Percentiles rank a stretch among this genome's conserved stretches.
phyloP scores from a whole-genome alignment of 805 yeast species.

The Blastobotrys robertii region DNA sequence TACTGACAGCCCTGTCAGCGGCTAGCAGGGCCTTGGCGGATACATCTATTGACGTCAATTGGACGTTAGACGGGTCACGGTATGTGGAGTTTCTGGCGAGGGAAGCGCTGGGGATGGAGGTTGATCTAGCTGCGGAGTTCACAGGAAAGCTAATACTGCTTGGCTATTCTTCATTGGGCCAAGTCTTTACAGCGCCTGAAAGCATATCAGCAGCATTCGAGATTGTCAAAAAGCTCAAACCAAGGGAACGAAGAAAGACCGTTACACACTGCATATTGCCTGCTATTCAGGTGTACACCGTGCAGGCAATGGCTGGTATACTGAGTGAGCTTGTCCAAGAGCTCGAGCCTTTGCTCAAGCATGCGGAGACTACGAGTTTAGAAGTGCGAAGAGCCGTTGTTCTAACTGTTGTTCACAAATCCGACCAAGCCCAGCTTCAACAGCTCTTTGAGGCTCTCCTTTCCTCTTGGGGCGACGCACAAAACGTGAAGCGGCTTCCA shows the following conservation, averaged over 20 bases:
- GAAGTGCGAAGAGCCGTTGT: slow-evolving; percentile 16
- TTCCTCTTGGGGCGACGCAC: slow-evolving; percentile 30
- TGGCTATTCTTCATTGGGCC: no score
- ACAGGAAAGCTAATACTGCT: no score
- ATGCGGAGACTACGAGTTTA: slow-evolving; percentile 3
- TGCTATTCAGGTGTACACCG: not conserved
- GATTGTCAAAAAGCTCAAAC: slow-evolving; percentile 5
- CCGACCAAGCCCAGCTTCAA: slow-evolving; percentile 2
- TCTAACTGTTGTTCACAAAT: slow-evolving; percentile 6
- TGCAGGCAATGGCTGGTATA: slow-evolving; percentile 11
- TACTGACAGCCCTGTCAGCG: slow-evolving; percentile 1
- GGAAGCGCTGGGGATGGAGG: no score
- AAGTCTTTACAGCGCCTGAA: not conserved
- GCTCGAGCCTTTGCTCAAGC: slow-evolving; percentile 5
- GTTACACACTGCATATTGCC: slow-evolving; percentile 8
- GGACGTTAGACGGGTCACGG: no score
- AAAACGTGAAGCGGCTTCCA: slow-evolving; percentile 33
- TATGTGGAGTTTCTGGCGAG: no score
- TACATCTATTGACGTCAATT: no score
- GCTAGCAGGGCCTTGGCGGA: not conserved
- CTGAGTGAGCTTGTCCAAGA: slow-evolving; percentile 8
- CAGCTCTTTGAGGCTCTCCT: slow-evolving; percentile 16
- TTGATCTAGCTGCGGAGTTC: no score
- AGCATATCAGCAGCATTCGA: not conserved
- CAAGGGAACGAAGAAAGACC: slow-evolving; percentile 8